These are phyloP conservation scores for Williopsis jadinii DNA, from an alignment of 1,139 yeast species.

Conservation along the genomic window DNA sequence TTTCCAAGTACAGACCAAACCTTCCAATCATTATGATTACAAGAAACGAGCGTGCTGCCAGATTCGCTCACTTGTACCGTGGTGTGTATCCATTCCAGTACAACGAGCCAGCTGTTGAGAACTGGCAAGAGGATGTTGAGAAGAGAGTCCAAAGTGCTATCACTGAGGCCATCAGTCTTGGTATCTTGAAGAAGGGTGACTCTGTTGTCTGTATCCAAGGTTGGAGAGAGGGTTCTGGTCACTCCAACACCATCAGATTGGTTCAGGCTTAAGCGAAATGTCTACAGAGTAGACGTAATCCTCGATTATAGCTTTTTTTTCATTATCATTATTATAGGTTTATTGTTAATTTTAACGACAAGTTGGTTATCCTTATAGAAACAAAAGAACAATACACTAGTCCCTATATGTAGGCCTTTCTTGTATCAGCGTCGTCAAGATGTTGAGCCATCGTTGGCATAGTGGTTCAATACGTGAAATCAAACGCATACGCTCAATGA, in stretches of 20 bases:
- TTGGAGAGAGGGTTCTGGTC: conserved; percentile 98
- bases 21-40: conserved; percentile 98
- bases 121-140: conserved; percentile 98
- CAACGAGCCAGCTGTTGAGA: conserved; percentile 55
- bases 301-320: too few relatives aligned
- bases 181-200: conserved; percentile 78
- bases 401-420: too few relatives aligned
- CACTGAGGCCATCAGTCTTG: conserved; percentile 80
- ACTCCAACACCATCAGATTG: conserved; percentile 93
- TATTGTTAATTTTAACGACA: too few relatives aligned
- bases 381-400: too few relatives aligned
- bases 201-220: conserved; percentile 94
- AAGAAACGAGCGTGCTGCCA: conserved; percentile 87
- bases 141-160: conserved; percentile 92
- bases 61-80: conserved; percentile 93
- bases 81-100: conserved; percentile 98
- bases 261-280: conserved; percentile 30
- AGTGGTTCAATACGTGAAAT: conserved; percentile 4
- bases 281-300: too few relatives aligned
- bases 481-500: conserved; percentile 5
- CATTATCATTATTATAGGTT: too few relatives aligned
- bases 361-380: too few relatives aligned
- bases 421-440: too few relatives aligned
- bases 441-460: conserved; percentile 3
- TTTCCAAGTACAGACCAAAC: conserved; percentile 95